phyloP scores from a whole-genome alignment of 2,329 filamentous ascomycete species.

The Penicillium sclerotigenum region DNA sequence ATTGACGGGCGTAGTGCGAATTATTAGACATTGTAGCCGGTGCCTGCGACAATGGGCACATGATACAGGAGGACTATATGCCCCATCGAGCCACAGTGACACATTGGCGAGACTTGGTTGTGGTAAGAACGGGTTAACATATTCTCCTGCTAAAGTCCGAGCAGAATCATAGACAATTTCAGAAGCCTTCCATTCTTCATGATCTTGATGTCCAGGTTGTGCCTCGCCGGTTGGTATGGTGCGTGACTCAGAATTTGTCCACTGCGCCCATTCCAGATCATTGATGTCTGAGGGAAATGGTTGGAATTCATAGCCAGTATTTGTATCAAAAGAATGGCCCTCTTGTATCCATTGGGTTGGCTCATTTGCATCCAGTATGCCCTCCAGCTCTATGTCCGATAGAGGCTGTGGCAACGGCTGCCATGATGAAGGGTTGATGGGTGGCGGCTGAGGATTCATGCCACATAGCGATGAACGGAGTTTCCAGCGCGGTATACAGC shows the following conservation, averaged over 20 bases:
- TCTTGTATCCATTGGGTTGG: conserved; percentile 5
- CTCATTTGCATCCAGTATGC: conserved; percentile 4
- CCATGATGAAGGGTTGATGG: neutral
- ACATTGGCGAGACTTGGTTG: conserved; percentile 23
- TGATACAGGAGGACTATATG: conserved; percentile 42
- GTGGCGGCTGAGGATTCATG: conserved; percentile 10
- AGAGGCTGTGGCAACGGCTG: conserved; percentile 11
- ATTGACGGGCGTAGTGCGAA: conserved; percentile 48
- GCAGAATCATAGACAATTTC: neutral
- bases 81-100: conserved; percentile 40
- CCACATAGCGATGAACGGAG: neutral
- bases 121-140: neutral
- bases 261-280: conserved; percentile 11
- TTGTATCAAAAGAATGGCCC: neutral
- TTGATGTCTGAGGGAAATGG: conserved; percentile 10
- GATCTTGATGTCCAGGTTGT: neutral
- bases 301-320: conserved; percentile 10
- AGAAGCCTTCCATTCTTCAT: neutral
- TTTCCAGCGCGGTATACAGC: neutral
- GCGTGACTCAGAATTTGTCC: conserved; percentile 4
- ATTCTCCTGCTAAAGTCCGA: neutral
- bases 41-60: conserved; percentile 47
- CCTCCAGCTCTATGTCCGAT: conserved; percentile 8
- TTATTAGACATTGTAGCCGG: conserved; percentile 49
- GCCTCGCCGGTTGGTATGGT: neutral